Percentiles rank a stretch among this genome's conserved stretches.
Evolutionary conservation across 352 stramenopile genomes (phyloP).

Genomic region (Poterioochromonas sp.): DNA sequence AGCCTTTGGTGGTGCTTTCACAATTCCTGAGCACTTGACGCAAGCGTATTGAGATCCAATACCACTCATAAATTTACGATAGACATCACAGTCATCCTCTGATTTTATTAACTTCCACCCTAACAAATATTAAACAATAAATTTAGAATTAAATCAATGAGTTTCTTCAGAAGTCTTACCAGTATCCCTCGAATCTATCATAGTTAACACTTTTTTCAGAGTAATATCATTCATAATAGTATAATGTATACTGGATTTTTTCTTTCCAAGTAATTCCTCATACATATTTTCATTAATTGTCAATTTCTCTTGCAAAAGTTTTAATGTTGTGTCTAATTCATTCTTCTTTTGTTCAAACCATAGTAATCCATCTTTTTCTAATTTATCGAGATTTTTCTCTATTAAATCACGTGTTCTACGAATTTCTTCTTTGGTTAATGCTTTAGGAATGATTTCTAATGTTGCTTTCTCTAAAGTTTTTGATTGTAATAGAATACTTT

Average conservation of each 20-base stretch:
- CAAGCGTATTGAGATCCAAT: constrained; percentile 25
- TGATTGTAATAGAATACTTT: background rate
- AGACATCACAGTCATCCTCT: background rate
- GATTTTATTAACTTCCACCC: background rate
- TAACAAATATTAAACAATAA: too few relatives aligned
- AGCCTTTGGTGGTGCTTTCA: constrained; percentile 11
- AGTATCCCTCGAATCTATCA: background rate
- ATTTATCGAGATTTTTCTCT: background rate
- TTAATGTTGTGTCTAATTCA: background rate
- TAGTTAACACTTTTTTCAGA: background rate
- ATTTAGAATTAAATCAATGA: too few relatives aligned
- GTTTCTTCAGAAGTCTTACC: too few relatives aligned
- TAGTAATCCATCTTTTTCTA: background rate
- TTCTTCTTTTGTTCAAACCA: background rate
- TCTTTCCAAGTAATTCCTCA: background rate
- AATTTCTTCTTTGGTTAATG: background rate
- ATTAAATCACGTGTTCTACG: background rate
- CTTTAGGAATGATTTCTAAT: background rate
- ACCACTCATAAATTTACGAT: constrained; percentile 25
- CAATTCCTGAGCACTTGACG: constrained; percentile 17
- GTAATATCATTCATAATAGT: constrained; percentile 6
- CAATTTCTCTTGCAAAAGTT: background rate
- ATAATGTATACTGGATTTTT: background rate
- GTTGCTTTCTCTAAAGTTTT: background rate
- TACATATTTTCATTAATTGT: background rate